Base-by-base conservation (phyloP, 306 rosid species). In the Ormosia emarginata region DNA sequence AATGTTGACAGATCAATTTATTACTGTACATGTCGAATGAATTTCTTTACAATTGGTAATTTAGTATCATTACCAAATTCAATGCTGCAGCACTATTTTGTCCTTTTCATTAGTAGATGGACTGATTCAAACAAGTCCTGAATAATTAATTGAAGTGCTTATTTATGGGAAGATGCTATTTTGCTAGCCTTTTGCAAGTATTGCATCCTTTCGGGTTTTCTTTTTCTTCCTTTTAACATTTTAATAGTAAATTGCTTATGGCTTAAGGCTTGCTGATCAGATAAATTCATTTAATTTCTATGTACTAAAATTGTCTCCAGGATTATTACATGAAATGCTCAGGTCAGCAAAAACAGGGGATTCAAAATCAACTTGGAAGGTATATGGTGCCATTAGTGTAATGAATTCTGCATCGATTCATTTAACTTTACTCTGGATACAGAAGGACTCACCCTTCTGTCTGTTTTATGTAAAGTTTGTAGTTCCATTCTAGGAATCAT, bases 321-420 rank as follows among this genome's bases (percentile, higher is more conserved):
- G 99, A 76, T 85, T 95, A 84, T 88, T 95, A 84, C 90, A 81
- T 56, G 99, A 93, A 85, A 95, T 95, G 99, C 91, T 95, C 47
- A 93, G 94, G 72, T 89, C 93, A 9, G 74, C 96, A 64, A 95
- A 88, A 90, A 85, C 88, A 14, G 94, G 97, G 81, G 98, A 95
- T 88, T 95, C 97, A 78, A 92, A 88, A 84, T 86, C 95, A 61
- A 91, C 97, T 50, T 93, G 97, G 98, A 95, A 95, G 99, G 99
- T 95, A 88, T 67, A 39, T 37, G 70, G 49, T 83, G 67, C 67
- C 52, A 58, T 37, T 74, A 9, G 40, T 79, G 83, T 58, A 40
- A 58, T 50, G 29, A 67, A 72, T 55, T 41, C 47, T 47, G 47
- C 67, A 9, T 55, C 6, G 0, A 11, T 61, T 36, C 50, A 30